Percentiles rank a stretch among this genome's conserved stretches.
Evolutionary conservation across 2,329 filamentous ascomycete genomes (phyloP).

Genomic region (Aspergillus pseudoviridinutans): DNA sequence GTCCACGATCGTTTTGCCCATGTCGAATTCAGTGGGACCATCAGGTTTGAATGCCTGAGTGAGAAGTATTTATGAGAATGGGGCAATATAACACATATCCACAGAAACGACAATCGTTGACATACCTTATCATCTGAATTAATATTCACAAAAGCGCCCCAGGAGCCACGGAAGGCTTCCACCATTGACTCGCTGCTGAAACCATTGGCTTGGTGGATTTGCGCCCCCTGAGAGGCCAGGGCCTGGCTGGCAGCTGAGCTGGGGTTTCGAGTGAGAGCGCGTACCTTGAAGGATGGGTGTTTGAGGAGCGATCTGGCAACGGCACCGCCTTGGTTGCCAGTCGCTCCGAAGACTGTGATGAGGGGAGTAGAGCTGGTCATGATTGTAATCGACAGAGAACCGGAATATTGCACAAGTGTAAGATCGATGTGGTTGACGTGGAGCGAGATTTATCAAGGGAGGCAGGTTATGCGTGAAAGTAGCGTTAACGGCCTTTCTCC

Average conservation of each 20-base stretch:
- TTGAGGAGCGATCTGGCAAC: conserved; percentile 24
- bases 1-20: conserved; percentile 35
- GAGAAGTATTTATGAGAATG: background rate
- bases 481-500: too few relatives aligned
- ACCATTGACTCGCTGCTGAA: conserved; percentile 18
- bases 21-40: conserved; percentile 31
- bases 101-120: background rate
- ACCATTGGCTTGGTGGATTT: conserved; percentile 20
- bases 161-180: conserved; percentile 17
- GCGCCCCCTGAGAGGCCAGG: conserved; percentile 19
- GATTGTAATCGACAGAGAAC: background rate
- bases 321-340: conserved; percentile 24
- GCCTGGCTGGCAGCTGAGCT: conserved; percentile 15
- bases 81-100: background rate
- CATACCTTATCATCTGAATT: conserved; percentile 21
- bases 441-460: background rate
- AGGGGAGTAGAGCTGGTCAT: background rate
- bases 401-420: background rate
- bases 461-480: too few relatives aligned
- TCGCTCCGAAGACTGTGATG: conserved; percentile 16
- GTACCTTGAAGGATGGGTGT: conserved; percentile 20
- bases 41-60: background rate
- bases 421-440: background rate
- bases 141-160: conserved; percentile 22
- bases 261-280: conserved; percentile 25